These are phyloP conservation scores for Furcasterigmium sp. DNA, from an alignment of 2,329 filamentous ascomycete genomes.

Conservation along the genomic window DNA sequence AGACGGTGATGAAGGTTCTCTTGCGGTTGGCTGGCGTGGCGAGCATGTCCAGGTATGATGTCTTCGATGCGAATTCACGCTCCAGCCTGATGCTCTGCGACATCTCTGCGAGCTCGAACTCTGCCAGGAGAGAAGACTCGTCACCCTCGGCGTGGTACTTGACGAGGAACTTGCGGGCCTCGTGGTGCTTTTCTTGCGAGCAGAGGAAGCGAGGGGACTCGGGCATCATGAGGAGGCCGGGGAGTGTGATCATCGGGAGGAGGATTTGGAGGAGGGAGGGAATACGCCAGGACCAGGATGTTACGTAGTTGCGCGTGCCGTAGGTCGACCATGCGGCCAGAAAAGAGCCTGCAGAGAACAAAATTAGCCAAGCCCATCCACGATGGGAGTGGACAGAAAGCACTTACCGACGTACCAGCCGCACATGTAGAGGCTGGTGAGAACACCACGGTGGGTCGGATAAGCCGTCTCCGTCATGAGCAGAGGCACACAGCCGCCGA, in stretches of 20 bases:
- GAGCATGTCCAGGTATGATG: constrained; percentile 8
- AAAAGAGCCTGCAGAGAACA: constrained; percentile 14
- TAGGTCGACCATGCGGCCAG: constrained; percentile 19
- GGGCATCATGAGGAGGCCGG: constrained; percentile 3
- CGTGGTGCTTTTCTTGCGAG: constrained; percentile 23
- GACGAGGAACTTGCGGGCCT: constrained; percentile 39
- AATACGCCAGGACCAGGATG: constrained; percentile 17
- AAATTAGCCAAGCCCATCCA: neutral
- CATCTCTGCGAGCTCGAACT: constrained; percentile 44
- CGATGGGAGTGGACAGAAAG: neutral
- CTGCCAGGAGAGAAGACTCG: constrained; percentile 32
- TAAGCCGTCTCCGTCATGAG: constrained; percentile 27
- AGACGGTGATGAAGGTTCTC: constrained; percentile 10
- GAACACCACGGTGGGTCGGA: constrained; percentile 22
- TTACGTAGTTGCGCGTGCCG: constrained; percentile 13
- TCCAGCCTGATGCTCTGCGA: constrained; percentile 40
- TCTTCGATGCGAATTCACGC: constrained; percentile 5
- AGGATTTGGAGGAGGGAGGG: constrained; percentile 16
- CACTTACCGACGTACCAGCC: constrained; percentile 7
- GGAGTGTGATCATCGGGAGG: neutral
- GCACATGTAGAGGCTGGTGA: constrained; percentile 17
- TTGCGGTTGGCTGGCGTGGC: constrained; percentile 11
- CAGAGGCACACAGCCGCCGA: constrained; percentile 20
- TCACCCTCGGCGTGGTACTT: constrained; percentile 46
- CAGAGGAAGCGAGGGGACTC: constrained; percentile 39